Evolutionary conservation across 1,139 yeast genomes (phyloP).

Genomic region (Petasospora fabianii): DNA sequence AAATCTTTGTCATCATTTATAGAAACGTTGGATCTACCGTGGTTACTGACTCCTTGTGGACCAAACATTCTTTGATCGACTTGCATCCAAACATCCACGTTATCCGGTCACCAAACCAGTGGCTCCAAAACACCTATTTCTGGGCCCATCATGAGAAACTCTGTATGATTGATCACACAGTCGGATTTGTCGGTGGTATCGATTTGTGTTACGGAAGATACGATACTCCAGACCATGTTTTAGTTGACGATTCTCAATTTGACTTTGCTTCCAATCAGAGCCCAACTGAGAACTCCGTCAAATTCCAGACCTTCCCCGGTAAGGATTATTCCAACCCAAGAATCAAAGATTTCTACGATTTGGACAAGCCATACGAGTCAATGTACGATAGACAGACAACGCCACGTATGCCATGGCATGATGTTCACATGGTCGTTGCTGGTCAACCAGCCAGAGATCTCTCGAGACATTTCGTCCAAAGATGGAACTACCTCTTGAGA

Average conservation of each 20-base stretch:
- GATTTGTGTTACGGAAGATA: conserved; percentile 94
- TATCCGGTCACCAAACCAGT: conserved; percentile 92
- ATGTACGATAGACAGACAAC: conserved; percentile 80
- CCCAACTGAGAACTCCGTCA: conserved; percentile 28
- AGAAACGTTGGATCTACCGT: conserved; percentile 93
- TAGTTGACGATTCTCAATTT: conserved; percentile 64
- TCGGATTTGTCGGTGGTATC: conserved; percentile 92
- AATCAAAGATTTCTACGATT: conserved; percentile 74
- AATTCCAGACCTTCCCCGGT: conserved; percentile 85
- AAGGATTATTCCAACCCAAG: conserved; percentile 97
- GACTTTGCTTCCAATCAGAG: conserved; percentile 31
- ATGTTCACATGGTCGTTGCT: conserved; percentile 91
- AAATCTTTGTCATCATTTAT: conserved; percentile 88
- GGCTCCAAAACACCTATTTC: conserved; percentile 86
- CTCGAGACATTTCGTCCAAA: conserved; percentile 90
- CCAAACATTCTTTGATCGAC: conserved; percentile 87
- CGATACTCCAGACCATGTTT: conserved; percentile 94
- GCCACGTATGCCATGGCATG: conserved; percentile 99
- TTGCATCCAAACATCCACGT: conserved; percentile 85
- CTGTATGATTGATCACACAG: conserved; percentile 79
- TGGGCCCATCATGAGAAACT: conserved; percentile 99
- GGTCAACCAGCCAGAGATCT: conserved; percentile 97
- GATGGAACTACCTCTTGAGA: conserved; percentile 93
- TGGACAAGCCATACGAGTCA: conserved; percentile 85
- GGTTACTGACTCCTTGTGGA: conserved; percentile 89